phyloP scores from a whole-genome alignment of 805 yeast genomes.

The Candida ortonii region DNA sequence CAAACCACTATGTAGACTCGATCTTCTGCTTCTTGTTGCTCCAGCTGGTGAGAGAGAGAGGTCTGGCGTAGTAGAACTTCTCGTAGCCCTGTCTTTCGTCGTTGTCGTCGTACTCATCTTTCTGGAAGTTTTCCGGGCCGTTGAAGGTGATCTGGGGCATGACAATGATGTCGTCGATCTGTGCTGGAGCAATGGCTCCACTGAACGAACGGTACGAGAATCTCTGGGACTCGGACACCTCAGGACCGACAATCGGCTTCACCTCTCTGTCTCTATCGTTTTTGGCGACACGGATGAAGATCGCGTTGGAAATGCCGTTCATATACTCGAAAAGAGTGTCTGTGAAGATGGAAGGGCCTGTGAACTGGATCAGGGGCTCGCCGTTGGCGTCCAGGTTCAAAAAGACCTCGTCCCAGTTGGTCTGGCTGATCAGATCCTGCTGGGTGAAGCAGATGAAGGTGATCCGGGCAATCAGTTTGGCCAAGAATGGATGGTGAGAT shows the following conservation, averaged over 20 bases:
- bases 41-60: conserved; percentile 29
- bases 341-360: conserved; percentile 35
- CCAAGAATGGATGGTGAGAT: conserved; percentile 35
- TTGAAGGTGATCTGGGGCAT: conserved; percentile 32
- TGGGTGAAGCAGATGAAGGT: conserved; percentile 28
- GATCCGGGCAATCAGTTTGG: conserved; percentile 33
- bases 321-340: conserved; percentile 34
- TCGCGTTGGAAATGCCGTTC: conserved; percentile 26
- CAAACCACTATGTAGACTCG: conserved; percentile 15
- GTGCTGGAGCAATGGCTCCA: conserved; percentile 32
- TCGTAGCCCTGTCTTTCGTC: conserved; percentile 28
- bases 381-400: conserved; percentile 33
- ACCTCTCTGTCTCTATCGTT: conserved; percentile 27
- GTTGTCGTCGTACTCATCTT: conserved; percentile 30
- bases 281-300: conserved; percentile 31
- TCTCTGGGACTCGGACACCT: conserved; percentile 25
- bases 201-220: conserved; percentile 31
- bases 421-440: conserved; percentile 20
- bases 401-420: conserved; percentile 31
- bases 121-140: conserved; percentile 24
- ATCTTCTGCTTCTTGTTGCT: conserved; percentile 19
- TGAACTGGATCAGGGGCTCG: conserved; percentile 33
- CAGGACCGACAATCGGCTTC: conserved; percentile 31
- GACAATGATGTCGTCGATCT: conserved; percentile 31
- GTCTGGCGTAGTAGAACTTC: conserved; percentile 31